Evolutionary conservation across 2,329 filamentous ascomycete species (phyloP).

Genomic region (Rutstroemia sydowiana): DNA sequence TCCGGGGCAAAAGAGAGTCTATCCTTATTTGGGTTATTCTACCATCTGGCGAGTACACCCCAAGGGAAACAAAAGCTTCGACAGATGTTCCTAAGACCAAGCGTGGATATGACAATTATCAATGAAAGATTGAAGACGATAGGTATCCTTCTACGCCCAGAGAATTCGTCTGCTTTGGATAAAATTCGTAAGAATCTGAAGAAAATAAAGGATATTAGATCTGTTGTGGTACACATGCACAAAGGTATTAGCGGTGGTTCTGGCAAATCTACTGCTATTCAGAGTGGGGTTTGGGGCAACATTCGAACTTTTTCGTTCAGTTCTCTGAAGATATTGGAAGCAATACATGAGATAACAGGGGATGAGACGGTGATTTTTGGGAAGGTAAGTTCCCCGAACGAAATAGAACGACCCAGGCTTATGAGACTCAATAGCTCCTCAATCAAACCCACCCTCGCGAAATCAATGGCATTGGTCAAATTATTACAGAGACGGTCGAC

Average conservation of each 20-base stretch:
- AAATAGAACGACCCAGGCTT: background rate
- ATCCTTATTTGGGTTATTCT: slow-evolving; percentile 79
- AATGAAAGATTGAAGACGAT: slow-evolving; percentile 65
- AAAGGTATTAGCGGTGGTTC: slow-evolving; percentile 62
- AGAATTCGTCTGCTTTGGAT: slow-evolving; percentile 53
- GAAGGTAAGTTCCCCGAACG: slow-evolving; percentile 37
- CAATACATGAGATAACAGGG: slow-evolving; percentile 49
- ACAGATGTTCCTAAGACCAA: slow-evolving; percentile 77
- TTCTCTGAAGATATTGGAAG: slow-evolving; percentile 60
- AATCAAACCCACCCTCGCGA: slow-evolving; percentile 49
- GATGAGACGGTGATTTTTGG: slow-evolving; percentile 44
- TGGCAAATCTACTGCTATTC: slow-evolving; percentile 37
- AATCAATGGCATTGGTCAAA: slow-evolving; percentile 59
- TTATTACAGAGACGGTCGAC: slow-evolving; percentile 69
- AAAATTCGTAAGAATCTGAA: slow-evolving; percentile 55
- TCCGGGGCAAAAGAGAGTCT: slow-evolving; percentile 70
- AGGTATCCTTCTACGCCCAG: slow-evolving; percentile 54
- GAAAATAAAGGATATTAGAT: slow-evolving; percentile 68
- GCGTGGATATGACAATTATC: slow-evolving; percentile 60
- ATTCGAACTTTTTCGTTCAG: slow-evolving; percentile 65
- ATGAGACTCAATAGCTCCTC: slow-evolving; percentile 40
- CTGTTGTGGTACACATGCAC: slow-evolving; percentile 59
- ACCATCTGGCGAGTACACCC: slow-evolving; percentile 63
- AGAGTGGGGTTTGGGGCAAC: slow-evolving; percentile 65
- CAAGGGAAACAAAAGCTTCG: slow-evolving; percentile 70